phyloP scores from a whole-genome alignment of 148 eudicot genomes.

The Gaultheria prostrata region DNA sequence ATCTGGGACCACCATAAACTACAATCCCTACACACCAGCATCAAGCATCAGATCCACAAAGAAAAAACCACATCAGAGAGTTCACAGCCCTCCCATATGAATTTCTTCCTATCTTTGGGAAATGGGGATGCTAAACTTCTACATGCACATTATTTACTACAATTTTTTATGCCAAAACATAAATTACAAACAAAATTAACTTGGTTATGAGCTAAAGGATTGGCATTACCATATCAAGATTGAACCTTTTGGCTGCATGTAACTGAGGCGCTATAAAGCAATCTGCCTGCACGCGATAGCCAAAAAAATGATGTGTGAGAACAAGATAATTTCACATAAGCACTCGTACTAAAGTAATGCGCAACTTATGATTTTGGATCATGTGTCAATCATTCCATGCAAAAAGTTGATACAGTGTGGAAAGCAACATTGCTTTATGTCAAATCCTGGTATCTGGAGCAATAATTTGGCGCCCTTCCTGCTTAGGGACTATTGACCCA shows the following conservation, averaged over 20 bases:
- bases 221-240: slow-evolving; percentile 57
- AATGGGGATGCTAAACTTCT: neutral
- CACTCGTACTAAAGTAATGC: neutral
- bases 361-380: neutral
- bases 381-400: neutral
- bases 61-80: neutral
- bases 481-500: neutral
- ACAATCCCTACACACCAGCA: slow-evolving; percentile 1
- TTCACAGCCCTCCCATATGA: neutral
- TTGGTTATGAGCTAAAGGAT: neutral
- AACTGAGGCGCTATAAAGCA: slow-evolving; percentile 80
- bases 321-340: neutral
- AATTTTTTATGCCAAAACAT: neutral
- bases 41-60: neutral
- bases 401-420: neutral
- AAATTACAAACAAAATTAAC: slow-evolving; percentile 7
- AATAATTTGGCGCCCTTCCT: neutral
- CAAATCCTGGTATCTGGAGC: slow-evolving; percentile 1
- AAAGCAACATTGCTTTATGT: neutral
- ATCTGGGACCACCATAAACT: neutral
- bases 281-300: slow-evolving; percentile 64
- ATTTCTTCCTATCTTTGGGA: neutral
- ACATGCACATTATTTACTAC: neutral
- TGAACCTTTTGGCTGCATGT: slow-evolving; percentile 57
- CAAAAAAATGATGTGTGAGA: neutral